phyloP scores from a whole-genome alignment of 2,329 filamentous ascomycete genomes.

The Pestalotiopsis sp. region DNA sequence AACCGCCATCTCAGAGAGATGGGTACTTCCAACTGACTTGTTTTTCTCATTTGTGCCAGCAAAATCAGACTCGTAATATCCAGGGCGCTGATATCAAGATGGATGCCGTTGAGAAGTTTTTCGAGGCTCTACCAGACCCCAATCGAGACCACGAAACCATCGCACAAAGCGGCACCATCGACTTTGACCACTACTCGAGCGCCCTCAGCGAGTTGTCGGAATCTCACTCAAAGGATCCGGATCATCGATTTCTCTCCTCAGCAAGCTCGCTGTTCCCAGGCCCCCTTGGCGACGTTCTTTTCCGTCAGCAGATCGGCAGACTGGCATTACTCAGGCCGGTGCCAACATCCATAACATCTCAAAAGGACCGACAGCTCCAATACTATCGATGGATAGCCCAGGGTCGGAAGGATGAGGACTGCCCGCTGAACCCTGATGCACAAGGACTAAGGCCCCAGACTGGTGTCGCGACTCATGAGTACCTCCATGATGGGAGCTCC shows the following conservation, averaged over 20 bases:
- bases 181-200: not conserved
- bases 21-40: too few species aligned
- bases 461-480: not conserved
- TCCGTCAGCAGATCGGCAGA: not conserved
- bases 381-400: constrained; percentile 9
- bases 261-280: not conserved
- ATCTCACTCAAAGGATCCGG: not conserved
- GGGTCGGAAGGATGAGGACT: constrained; percentile 9
- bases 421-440: not conserved
- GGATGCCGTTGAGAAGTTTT: not conserved
- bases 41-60: too few species aligned
- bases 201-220: not conserved
- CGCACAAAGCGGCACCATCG: not conserved
- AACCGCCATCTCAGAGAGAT: too few species aligned
- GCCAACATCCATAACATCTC: not conserved
- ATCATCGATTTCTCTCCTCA: not conserved
- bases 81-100: not conserved
- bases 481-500: not conserved
- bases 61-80: not conserved
- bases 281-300: not conserved
- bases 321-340: not conserved
- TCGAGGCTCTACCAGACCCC: not conserved
- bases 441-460: not conserved
- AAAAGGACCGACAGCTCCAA: constrained; percentile 4
- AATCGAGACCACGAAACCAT: not conserved